Percentiles rank a stretch among this genome's conserved stretches.
These are phyloP conservation scores for Pestalotiopsis sp. DNA, from an alignment of 2,329 filamentous ascomycete species.

Conservation along the genomic window DNA sequence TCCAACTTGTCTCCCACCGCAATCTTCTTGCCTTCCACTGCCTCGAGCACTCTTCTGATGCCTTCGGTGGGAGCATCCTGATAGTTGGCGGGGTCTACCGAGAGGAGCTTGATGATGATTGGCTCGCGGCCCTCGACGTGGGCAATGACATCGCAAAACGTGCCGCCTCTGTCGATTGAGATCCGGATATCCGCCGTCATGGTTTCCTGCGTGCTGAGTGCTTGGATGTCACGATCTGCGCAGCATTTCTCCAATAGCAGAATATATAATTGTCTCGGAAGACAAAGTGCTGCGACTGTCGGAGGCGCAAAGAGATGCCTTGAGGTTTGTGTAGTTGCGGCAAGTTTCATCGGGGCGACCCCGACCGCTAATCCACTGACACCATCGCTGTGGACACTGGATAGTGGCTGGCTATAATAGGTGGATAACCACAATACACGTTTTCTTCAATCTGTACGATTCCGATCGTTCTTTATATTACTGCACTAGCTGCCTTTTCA, in stretches of 20 bases:
- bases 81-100: conserved; percentile 70
- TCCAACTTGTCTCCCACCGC: conserved; percentile 33
- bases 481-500: too few relatives aligned
- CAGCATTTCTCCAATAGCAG: neutral
- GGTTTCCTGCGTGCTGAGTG: neutral
- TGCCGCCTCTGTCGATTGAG: conserved; percentile 61
- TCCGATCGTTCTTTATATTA: too few relatives aligned
- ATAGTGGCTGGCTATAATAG: neutral
- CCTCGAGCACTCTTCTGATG: conserved; percentile 67
- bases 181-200: conserved; percentile 12
- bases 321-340: neutral
- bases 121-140: conserved; percentile 65
- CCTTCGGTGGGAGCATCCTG: conserved; percentile 70
- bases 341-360: neutral
- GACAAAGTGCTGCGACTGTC: neutral
- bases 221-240: neutral
- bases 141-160: conserved; percentile 74
- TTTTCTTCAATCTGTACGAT: neutral
- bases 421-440: neutral
- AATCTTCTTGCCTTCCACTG: conserved; percentile 58
- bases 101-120: conserved; percentile 72
- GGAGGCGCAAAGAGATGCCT: neutral
- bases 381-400: neutral
- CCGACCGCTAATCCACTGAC: neutral
- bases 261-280: neutral